Evolutionary conservation across 352 stramenopile species (phyloP).

Genomic region (Phytophthora macrochlamydospora): DNA sequence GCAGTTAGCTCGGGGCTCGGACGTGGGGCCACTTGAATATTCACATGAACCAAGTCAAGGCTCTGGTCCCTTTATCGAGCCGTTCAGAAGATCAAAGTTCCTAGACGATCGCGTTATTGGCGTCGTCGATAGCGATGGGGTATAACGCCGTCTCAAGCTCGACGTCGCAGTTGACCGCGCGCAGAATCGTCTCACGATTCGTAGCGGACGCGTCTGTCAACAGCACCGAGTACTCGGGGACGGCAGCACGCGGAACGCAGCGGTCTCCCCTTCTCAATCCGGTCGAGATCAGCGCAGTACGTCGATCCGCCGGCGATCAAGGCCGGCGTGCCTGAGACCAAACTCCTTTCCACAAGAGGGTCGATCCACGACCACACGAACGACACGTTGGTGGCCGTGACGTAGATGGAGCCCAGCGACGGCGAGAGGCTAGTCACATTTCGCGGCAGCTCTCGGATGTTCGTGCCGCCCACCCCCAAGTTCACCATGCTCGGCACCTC

Average conservation of each 20-base stretch:
- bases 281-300: neutral
- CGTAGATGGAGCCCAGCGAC: neutral
- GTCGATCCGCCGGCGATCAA: neutral
- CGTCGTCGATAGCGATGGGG: neutral
- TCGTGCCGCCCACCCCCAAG: slow-evolving; percentile 3
- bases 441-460: slow-evolving; percentile 3
- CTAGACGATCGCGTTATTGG: slow-evolving; percentile 11
- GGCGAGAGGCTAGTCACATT: neutral
- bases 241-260: neutral
- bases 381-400: neutral
- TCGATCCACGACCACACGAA: neutral
- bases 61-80: neutral
- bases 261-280: neutral
- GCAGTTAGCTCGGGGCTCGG: neutral
- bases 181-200: neutral
- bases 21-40: neutral
- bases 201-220: neutral
- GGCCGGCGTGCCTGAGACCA: neutral
- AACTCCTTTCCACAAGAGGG: neutral
- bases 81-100: neutral
- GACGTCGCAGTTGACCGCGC: neutral
- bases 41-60: neutral
- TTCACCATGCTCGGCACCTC: neutral
- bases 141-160: neutral
- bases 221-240: neutral